Conservation (phyloP, 202 grass and related monocot genomes). For the Digitaria exilis region DNA sequence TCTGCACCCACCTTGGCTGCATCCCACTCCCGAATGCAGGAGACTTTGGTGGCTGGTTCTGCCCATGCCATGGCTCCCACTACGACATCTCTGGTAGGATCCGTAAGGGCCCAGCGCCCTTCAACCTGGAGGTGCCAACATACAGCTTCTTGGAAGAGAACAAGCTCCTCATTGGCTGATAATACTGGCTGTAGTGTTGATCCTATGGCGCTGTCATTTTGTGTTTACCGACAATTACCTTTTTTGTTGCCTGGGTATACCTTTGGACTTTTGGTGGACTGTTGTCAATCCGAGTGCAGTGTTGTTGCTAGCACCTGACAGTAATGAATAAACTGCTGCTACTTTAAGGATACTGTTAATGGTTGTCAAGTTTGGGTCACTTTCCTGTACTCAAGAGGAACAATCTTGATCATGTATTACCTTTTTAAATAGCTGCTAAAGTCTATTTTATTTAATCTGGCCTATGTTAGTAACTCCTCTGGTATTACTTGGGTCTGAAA, state of each 20-base stretch:
- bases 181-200: not conserved
- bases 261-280: slow-evolving; percentile 21
- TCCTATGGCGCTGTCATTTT: slow-evolving; percentile 22
- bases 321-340: slow-evolving; percentile 53
- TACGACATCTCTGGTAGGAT: slow-evolving; percentile 89
- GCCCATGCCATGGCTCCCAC: slow-evolving; percentile 89
- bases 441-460: not conserved
- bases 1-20: slow-evolving; percentile 92
- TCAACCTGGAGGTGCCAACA: slow-evolving; percentile 83
- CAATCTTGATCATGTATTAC: slow-evolving; percentile 23
- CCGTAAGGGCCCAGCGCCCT: slow-evolving; percentile 85
- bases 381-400: slow-evolving; percentile 26
- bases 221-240: slow-evolving; percentile 27
- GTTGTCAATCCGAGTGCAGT: slow-evolving; percentile 29
- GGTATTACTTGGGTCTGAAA: not conserved
- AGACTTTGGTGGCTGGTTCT: slow-evolving; percentile 90
- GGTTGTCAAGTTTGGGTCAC: slow-evolving; percentile 20
- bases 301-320: slow-evolving; percentile 39
- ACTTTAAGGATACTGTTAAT: slow-evolving; percentile 40
- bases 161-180: slow-evolving; percentile 81
- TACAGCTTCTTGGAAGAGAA: slow-evolving; percentile 92
- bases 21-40: slow-evolving; percentile 88
- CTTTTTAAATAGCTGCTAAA: slow-evolving; percentile 19
- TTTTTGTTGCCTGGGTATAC: slow-evolving; percentile 45
- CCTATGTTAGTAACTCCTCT: not conserved